Percentiles rank a stretch among this genome's conserved stretches.
Conservation (phyloP, 2,329 filamentous ascomycete genomes). For the Sodiomyces alkalinus region DNA sequence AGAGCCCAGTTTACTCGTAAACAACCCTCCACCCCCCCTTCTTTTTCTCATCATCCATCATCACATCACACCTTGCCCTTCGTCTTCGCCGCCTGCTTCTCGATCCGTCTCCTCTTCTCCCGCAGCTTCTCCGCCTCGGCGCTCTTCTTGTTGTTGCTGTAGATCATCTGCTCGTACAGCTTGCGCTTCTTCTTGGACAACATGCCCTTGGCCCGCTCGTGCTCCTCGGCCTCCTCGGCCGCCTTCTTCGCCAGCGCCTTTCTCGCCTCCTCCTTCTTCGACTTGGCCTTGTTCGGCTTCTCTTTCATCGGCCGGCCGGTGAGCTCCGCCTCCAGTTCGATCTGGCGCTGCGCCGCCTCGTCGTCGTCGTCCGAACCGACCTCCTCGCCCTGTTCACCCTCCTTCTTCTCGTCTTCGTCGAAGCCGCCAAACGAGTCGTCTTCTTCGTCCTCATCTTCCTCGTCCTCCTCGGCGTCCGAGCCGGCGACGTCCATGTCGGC, state of each 20-base stretch:
- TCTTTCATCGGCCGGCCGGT: conserved; percentile 48
- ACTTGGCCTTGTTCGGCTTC: conserved; percentile 35
- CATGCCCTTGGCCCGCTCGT: conserved; percentile 95
- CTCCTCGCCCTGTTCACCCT: conserved; percentile 18
- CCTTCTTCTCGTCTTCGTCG: conserved; percentile 31
- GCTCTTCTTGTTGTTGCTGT: conserved; percentile 85
- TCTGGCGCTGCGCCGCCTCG: conserved; percentile 61
- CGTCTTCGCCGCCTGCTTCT: conserved; percentile 42
- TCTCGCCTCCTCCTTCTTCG: conserved; percentile 53
- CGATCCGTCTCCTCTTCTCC: conserved; percentile 79
- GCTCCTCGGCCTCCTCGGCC: conserved; percentile 66
- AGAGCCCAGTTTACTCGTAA: no score
- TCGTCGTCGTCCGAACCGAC: conserved; percentile 34
- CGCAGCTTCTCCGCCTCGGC: conserved; percentile 77
- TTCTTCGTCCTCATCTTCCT: conserved; percentile 27
- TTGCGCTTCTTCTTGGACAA: conserved; percentile 96
- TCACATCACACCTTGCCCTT: conserved; percentile 11
- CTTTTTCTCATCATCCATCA: no score
- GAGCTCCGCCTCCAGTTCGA: conserved; percentile 85
- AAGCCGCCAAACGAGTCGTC: conserved; percentile 31
- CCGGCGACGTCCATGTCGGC: conserved; percentile 33
- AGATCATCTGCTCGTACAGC: conserved; percentile 93
- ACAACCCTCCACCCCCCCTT: no score
- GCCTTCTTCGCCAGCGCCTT: conserved; percentile 57
- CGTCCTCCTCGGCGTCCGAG: conserved; percentile 32